phyloP scores from a whole-genome alignment of 345 rosid genomes.

The Chamaenerion angustifolium region DNA sequence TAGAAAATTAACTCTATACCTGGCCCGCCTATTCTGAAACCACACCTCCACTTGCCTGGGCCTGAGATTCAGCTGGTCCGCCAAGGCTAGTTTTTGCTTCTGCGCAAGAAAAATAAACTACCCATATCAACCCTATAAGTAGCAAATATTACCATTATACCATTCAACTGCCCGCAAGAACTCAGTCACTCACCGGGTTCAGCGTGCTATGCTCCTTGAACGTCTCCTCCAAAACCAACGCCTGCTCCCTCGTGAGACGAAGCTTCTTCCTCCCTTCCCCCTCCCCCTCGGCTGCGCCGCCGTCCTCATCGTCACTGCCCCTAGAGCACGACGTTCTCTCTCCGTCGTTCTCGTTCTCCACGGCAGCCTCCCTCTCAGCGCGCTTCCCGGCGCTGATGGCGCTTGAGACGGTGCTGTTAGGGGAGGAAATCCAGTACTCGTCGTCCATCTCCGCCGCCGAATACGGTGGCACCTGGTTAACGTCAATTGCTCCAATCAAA shows the following conservation, averaged over 20 bases:
- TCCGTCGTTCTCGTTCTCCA: constrained; percentile 37
- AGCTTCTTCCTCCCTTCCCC: constrained; percentile 76
- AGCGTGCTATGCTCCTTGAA: constrained; percentile 80
- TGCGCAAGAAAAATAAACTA: constrained; percentile 10
- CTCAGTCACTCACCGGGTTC: constrained; percentile 87
- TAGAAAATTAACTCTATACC: constrained; percentile 18
- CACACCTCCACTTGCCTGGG: constrained; percentile 94
- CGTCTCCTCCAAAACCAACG: constrained; percentile 66
- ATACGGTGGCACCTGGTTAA: constrained; percentile 23
- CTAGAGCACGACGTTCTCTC: constrained; percentile 65
- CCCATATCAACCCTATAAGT: no score
- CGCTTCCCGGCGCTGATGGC: constrained; percentile 49
- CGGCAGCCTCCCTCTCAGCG: constrained; percentile 41
- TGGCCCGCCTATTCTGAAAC: constrained; percentile 96
- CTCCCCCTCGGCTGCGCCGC: constrained; percentile 34
- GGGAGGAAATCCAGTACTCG: constrained; percentile 46
- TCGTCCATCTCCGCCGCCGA: constrained; percentile 37
- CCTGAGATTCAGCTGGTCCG: constrained; percentile 69
- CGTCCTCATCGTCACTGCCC: constrained; percentile 64
- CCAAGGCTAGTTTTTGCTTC: constrained; percentile 82
- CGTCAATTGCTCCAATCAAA: constrained; percentile 3
- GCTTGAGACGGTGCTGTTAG: constrained; percentile 76
- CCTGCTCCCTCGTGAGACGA: constrained; percentile 67
- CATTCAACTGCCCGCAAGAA: no score
- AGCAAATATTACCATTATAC: no score